These are phyloP conservation scores for Yamadazyma spencermartinsiae DNA, from an alignment of 1,139 yeast species.

Conservation along the genomic window DNA sequence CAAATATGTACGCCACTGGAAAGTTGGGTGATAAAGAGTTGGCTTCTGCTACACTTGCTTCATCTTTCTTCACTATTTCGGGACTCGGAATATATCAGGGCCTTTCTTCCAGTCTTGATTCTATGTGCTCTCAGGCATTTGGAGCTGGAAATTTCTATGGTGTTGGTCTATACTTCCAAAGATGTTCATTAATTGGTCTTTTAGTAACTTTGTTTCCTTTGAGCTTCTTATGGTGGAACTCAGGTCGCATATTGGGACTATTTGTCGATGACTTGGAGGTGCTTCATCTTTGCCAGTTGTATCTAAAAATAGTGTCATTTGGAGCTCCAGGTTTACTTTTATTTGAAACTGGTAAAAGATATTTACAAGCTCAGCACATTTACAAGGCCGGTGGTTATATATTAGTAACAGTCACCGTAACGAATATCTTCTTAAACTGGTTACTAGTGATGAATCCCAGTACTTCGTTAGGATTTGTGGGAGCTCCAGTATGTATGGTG, in stretches of 20 bases:
- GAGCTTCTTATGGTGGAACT: conserved; percentile 38
- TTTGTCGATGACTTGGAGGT: conserved; percentile 29
- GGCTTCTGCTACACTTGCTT: conserved; percentile 46
- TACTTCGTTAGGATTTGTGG: conserved; percentile 45
- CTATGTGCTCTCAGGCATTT: conserved; percentile 51
- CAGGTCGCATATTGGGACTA: conserved; percentile 23
- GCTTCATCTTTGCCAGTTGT: conserved; percentile 28
- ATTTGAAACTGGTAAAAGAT: conserved; percentile 39
- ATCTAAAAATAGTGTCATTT: conserved; percentile 22
- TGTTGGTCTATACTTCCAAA: conserved; percentile 37
- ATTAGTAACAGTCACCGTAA: conserved; percentile 30
- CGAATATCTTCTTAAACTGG: conserved; percentile 40
- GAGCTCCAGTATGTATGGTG: conserved; percentile 66
- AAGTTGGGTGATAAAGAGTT: conserved; percentile 40
- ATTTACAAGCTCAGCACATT: conserved; percentile 38
- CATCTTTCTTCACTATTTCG: conserved; percentile 46
- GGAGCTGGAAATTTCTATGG: conserved; percentile 28
- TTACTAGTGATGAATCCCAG: conserved; percentile 45
- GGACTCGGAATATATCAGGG: conserved; percentile 47
- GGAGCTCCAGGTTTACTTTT: conserved; percentile 36
- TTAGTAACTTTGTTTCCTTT: conserved; percentile 30
- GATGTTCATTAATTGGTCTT: conserved; percentile 33
- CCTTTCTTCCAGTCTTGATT: conserved; percentile 50
- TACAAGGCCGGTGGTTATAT: conserved; percentile 37
- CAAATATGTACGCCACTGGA: conserved; percentile 48